A percentile compares a stretch with the other conserved stretches of the same genome.
Conservation (phyloP, 768 basidiomycete species). For the Candolleomyces aberdarensis region DNA sequence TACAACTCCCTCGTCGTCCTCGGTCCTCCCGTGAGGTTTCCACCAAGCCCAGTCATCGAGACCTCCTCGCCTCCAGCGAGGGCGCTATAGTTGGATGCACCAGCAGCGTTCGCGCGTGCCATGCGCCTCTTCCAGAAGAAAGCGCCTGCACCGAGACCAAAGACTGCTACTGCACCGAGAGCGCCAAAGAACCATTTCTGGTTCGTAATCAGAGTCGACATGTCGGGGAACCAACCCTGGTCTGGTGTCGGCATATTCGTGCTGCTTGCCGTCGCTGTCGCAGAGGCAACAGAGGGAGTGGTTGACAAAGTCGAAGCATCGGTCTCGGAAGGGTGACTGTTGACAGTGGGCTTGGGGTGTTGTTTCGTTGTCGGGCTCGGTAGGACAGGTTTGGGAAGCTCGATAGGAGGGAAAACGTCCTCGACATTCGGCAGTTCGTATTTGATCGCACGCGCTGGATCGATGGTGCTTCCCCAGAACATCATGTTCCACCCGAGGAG, state of each 20-base stretch:
- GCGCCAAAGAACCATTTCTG: constrained; percentile 92
- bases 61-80: constrained; percentile 61
- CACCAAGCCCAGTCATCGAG: constrained; percentile 69
- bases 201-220: constrained; percentile 67
- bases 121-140: constrained; percentile 80
- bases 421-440: constrained; percentile 57
- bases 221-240: constrained; percentile 81
- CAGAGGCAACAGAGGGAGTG: constrained; percentile 18
- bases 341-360: constrained; percentile 78
- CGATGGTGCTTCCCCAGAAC: constrained; percentile 86
- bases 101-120: constrained; percentile 27
- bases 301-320: constrained; percentile 41
- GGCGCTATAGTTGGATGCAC: constrained; percentile 46
- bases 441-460: constrained; percentile 59
- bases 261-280: constrained; percentile 38
- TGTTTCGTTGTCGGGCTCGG: constrained; percentile 50
- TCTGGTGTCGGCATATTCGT: constrained; percentile 47
- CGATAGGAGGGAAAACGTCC: constrained; percentile 43
- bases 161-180: constrained; percentile 71
- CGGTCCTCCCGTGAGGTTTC: constrained; percentile 30
- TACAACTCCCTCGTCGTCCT: constrained; percentile 85
- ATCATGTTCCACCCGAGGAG: constrained; percentile 93
- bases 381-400: constrained; percentile 29
- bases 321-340: constrained; percentile 64
- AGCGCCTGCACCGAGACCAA: constrained; percentile 61